These are phyloP conservation scores for Aaosphaeria pasadenensis DNA, from an alignment of 2,329 filamentous ascomycete genomes.

Conservation along the genomic window DNA sequence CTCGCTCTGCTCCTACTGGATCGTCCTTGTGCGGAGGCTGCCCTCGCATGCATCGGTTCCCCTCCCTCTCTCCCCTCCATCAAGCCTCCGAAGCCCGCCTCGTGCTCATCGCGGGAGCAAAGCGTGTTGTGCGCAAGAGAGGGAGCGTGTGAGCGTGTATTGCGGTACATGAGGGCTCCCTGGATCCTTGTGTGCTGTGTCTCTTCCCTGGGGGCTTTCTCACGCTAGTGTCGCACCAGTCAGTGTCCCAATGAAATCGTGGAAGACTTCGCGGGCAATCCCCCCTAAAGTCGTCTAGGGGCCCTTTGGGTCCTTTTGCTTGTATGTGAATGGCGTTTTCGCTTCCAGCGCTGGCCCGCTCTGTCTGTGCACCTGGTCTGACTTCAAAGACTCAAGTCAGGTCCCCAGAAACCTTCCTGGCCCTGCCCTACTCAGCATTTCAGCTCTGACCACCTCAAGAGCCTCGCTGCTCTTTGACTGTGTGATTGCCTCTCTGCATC, in stretches of 20 bases:
- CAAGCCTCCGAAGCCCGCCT: no score
- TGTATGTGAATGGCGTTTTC: conserved; percentile 1
- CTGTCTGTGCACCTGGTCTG: background rate
- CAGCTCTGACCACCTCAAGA: conserved; percentile 5
- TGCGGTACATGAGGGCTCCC: background rate
- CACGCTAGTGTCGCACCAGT: conserved; percentile 2
- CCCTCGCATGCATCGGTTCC: no score
- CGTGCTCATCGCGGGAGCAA: no score
- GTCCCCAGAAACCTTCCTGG: background rate
- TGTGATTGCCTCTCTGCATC: background rate
- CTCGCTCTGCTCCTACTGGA: no score
- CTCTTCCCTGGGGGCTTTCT: background rate
- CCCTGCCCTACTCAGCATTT: conserved; percentile 2
- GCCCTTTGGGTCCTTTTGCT: background rate
- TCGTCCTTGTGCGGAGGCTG: no score
- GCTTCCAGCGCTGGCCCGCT: conserved; percentile 9
- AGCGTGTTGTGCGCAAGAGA: no score
- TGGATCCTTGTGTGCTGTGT: background rate
- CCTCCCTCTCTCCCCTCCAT: no score
- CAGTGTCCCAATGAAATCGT: background rate
- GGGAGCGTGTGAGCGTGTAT: no score
- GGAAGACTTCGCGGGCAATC: background rate
- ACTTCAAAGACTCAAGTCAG: background rate
- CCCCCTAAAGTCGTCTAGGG: background rate
- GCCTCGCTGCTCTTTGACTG: background rate